These are phyloP conservation scores for Leccinellum albellum DNA, from an alignment of 768 basidiomycete genomes.

Conservation along the genomic window DNA sequence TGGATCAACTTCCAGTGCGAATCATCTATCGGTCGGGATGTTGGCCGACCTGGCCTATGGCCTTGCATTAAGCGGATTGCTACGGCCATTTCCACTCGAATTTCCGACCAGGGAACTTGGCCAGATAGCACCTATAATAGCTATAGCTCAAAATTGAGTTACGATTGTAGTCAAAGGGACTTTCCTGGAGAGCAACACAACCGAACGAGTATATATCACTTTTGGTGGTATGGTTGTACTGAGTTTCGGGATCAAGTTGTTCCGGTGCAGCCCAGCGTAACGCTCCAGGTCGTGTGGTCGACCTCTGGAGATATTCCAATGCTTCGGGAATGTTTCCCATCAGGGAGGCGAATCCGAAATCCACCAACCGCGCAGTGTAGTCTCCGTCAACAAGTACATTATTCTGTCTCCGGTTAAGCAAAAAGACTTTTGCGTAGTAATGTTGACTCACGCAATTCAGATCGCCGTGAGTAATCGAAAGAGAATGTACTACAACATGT, in stretches of 20 bases:
- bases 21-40: no score
- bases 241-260: neutral
- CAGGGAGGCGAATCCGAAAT: constrained; percentile 25
- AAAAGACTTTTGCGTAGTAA: neutral
- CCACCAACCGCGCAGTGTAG: constrained; percentile 36
- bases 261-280: neutral
- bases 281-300: neutral
- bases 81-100: neutral
- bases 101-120: neutral
- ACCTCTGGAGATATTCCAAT: neutral
- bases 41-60: no score
- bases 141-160: neutral
- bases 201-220: neutral
- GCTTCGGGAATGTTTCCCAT: neutral
- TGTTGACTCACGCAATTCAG: neutral
- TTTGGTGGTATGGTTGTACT: neutral
- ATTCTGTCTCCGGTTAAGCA: constrained; percentile 3
- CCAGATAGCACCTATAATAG: neutral
- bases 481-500: neutral
- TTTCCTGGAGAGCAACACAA: neutral
- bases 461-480: neutral
- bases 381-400: constrained; percentile 14
- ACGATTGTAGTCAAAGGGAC: neutral
- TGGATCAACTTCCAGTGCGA: no score
- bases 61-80: neutral